Evolutionary conservation across 768 basidiomycete species (phyloP).

Genomic region (Kwoniella pini): DNA sequence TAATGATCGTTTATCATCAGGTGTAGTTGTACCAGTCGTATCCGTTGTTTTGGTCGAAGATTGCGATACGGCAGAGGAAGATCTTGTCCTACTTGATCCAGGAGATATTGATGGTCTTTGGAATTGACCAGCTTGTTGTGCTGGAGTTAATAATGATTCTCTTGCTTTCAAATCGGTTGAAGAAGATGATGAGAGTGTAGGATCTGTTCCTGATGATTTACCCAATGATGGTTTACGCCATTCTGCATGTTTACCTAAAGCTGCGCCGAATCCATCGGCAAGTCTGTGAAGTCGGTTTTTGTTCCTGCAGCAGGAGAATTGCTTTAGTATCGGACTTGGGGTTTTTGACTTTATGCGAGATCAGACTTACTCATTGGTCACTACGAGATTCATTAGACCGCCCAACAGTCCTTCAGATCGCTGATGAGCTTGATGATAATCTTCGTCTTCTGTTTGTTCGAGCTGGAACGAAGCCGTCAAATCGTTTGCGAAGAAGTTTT

Average conservation of each 20-base stretch:
- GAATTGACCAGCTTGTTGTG: conserved; percentile 31
- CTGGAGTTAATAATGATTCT: conserved; percentile 74
- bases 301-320: no score
- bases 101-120: conserved; percentile 20
- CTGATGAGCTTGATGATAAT: conserved; percentile 55
- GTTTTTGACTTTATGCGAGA: no score
- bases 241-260: conserved; percentile 81
- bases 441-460: conserved; percentile 60
- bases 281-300: conserved; percentile 90
- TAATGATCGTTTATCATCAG: conserved; percentile 60
- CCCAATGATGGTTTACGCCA: conserved; percentile 72
- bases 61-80: conserved; percentile 50
- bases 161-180: conserved; percentile 74
- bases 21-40: conserved; percentile 34
- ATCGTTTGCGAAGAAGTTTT: conserved; percentile 94
- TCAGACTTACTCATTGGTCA: conserved; percentile 65
- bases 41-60: conserved; percentile 33
- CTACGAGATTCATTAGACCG: conserved; percentile 84
- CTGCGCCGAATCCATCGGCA: conserved; percentile 90
- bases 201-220: conserved; percentile 52
- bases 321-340: no score
- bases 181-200: conserved; percentile 60
- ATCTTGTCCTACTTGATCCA: conserved; percentile 11
- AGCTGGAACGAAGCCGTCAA: conserved; percentile 83
- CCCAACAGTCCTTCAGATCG: conserved; percentile 60